Conservation (phyloP, 768 basidiomycete genomes). For the Hypholoma sublateritium region DNA sequence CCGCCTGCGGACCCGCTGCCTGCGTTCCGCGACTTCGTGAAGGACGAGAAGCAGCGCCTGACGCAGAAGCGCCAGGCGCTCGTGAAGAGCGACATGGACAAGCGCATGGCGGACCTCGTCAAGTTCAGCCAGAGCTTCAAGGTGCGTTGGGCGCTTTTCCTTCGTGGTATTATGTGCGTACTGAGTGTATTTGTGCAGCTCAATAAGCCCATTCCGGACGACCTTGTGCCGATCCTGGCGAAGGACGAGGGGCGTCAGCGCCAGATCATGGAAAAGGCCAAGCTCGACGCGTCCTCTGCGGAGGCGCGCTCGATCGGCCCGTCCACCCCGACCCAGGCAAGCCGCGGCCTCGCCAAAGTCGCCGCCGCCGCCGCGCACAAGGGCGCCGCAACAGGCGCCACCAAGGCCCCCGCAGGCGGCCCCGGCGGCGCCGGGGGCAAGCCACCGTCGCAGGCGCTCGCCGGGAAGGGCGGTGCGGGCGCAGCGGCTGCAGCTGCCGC, state of each 20-base stretch:
- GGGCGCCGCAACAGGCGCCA: constrained; percentile 21
- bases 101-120: constrained; percentile 87
- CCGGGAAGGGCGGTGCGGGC: constrained; percentile 11
- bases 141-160: constrained; percentile 42
- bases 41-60: constrained; percentile 85
- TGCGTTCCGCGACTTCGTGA: constrained; percentile 91
- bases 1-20: constrained; percentile 74
- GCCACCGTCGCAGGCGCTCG: constrained; percentile 11
- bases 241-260: constrained; percentile 93
- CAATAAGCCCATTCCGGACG: constrained; percentile 93
- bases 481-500: constrained; percentile 14
- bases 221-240: constrained; percentile 88
- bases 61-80: constrained; percentile 89
- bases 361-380: constrained; percentile 19
- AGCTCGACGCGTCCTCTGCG: constrained; percentile 61
- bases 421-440: constrained; percentile 2
- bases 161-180: background rate
- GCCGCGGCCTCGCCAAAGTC: constrained; percentile 40
- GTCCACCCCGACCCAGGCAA: constrained; percentile 51
- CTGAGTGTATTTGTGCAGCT: constrained; percentile 45
- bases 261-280: constrained; percentile 76
- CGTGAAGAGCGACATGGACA: constrained; percentile 92
- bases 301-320: constrained; percentile 71
- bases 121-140: constrained; percentile 95
- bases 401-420: constrained; percentile 17